A percentile compares a stretch with the other conserved stretches of the same genome.
Evolutionary conservation across 2,329 filamentous ascomycete genomes (phyloP).

Genomic region (Sporothrix pallida): DNA sequence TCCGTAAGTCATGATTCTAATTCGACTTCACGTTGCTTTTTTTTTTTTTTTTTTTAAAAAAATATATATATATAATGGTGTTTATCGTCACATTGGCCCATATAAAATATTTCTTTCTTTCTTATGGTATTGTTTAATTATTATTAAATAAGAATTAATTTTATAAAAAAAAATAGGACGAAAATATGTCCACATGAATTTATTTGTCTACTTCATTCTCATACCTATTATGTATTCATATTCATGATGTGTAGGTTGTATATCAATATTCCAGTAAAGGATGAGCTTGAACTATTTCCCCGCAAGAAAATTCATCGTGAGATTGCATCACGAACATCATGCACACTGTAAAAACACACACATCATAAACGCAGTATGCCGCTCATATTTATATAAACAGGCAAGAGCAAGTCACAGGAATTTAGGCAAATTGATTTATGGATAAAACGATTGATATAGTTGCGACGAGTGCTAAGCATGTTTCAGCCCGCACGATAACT

Average conservation of each 20-base stretch:
- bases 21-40: background rate
- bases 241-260: too few species aligned
- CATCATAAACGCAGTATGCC: background rate
- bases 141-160: too few species aligned
- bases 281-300: too few species aligned
- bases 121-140: too few species aligned
- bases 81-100: background rate
- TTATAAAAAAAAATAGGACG: too few species aligned
- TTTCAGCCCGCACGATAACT: constrained; percentile 5
- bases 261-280: too few species aligned
- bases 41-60: background rate
- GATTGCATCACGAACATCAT: background rate
- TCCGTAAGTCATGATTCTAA: background rate
- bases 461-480: background rate
- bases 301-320: too few species aligned
- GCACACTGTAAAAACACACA: background rate
- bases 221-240: too few species aligned
- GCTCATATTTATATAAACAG: background rate
- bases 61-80: background rate
- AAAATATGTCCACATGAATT: too few species aligned
- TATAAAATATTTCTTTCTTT: too few species aligned
- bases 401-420: background rate
- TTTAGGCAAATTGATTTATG: background rate
- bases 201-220: too few species aligned
- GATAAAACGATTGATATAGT: constrained; percentile 14